Evolutionary conservation across 108 stramenopile species (phyloP).

Genomic region (Skeletonema menzelii): DNA sequence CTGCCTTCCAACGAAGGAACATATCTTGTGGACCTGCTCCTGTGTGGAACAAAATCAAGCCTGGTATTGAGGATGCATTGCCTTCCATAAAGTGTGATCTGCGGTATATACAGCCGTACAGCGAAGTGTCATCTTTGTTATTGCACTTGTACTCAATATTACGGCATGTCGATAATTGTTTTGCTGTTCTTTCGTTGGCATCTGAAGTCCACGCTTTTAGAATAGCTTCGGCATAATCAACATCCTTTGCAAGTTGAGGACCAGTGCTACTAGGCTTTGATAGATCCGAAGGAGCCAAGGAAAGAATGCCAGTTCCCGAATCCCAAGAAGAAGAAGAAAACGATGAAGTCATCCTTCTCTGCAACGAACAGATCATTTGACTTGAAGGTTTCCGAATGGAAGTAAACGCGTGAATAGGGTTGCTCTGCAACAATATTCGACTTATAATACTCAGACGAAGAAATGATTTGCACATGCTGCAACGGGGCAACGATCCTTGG

Average conservation of each 20-base stretch:
- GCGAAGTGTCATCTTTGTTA: slow-evolving; percentile 20
- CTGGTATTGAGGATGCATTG: slow-evolving; percentile 23
- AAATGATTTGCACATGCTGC: background rate
- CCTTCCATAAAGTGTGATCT: background rate
- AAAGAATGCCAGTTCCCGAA: background rate
- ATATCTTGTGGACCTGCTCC: slow-evolving; percentile 80
- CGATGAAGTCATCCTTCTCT: background rate
- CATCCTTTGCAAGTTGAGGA: slow-evolving; percentile 46
- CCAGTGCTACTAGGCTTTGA: background rate
- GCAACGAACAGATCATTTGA: background rate
- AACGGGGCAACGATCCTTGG: background rate
- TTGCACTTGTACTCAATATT: slow-evolving; percentile 20
- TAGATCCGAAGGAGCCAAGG: background rate
- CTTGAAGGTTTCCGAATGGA: background rate
- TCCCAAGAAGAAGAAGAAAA: background rate
- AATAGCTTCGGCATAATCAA: slow-evolving; percentile 43
- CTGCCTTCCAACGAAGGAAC: slow-evolving; percentile 70
- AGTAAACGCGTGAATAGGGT: background rate
- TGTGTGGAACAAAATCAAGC: slow-evolving; percentile 73
- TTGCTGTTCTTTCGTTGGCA: slow-evolving; percentile 2
- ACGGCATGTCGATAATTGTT: background rate
- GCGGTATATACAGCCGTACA: slow-evolving; percentile 55
- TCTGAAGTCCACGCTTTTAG: slow-evolving; percentile 47
- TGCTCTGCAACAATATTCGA: background rate
- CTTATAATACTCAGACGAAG: background rate